Evolutionary conservation across 2,329 filamentous ascomycete species (phyloP), one percentile per base, ranked within the genome.

Genomic region (Pseudogymnoascus sp.): DNA sequence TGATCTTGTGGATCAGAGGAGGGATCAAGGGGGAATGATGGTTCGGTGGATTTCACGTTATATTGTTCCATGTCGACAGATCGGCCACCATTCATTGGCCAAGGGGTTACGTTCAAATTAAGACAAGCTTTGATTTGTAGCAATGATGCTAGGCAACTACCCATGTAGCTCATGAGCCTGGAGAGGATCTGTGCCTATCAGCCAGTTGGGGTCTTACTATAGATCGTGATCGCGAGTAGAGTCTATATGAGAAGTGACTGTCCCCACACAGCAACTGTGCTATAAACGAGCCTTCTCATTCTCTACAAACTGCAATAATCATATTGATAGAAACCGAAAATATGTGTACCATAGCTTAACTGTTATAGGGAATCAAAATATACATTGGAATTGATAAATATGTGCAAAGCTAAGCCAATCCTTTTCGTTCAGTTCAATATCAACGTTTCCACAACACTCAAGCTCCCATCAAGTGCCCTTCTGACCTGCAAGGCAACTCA

Each of bases 1-100:
- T 92, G 66, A 70, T 33, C 17, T 31, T 56, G 5, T 56, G 33
- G 50, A 56, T 56, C 50, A 19, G 29, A 56, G 10, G 17, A 56
- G 50, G 50, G 50, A 56, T 56, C 50, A 56, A 35, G 50, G 50
- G 11, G 19, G 17, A 4, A 15, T 5, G 7, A 53, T 17, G 1
- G 21, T n/a, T 50, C 21, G 23, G 44, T n/a, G 3, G 21, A 50
- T 26, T 29, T 13, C 13, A 26, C 1, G 44, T 29, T 29, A 31
- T 50, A 31, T 53, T 31, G n/a, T 29, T 53, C 46, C 26, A 31
- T 31, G 15, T 31, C 26, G 15, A 53, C 46, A 31, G 46, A 31
- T 53, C 15, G n/a, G n/a, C 15, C 26, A 19, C 10, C 4, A 19
- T 53, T 17, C 6, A 29, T 53, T 53, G 26, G 26, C 4, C 9